phyloP scores from a whole-genome alignment of 2,329 filamentous ascomycete species.

The Pseudocercospora pini-densiflorae region DNA sequence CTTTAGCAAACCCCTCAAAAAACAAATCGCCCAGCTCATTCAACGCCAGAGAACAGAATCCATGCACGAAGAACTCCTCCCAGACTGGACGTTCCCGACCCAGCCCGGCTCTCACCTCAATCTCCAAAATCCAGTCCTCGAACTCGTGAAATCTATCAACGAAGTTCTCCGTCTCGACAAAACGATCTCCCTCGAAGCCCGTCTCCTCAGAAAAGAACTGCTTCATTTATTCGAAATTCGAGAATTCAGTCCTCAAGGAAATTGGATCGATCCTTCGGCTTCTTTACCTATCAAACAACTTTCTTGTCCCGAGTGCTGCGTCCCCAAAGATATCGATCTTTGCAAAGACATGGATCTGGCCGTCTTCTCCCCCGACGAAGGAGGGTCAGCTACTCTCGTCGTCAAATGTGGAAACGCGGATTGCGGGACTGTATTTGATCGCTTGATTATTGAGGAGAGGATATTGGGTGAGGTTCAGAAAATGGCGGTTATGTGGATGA shows the following conservation, averaged over 20 bases:
- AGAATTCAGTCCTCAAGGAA: constrained; percentile 88
- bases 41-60: constrained; percentile 86
- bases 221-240: constrained; percentile 89
- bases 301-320: constrained; percentile 88
- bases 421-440: constrained; percentile 76
- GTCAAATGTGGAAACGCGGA: constrained; percentile 62
- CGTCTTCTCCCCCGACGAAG: constrained; percentile 45
- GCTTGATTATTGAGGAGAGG: constrained; percentile 81
- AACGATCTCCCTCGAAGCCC: constrained; percentile 84
- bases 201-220: constrained; percentile 85
- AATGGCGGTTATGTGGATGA: constrained; percentile 77
- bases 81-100: constrained; percentile 82
- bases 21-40: constrained; percentile 81
- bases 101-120: constrained; percentile 74
- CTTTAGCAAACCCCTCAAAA: constrained; percentile 89
- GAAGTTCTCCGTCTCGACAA: constrained; percentile 91
- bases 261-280: constrained; percentile 83
- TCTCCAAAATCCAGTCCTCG: constrained; percentile 75
- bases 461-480: constrained; percentile 78
- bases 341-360: constrained; percentile 87
- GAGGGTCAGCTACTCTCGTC: constrained; percentile 26
- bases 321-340: constrained; percentile 85
- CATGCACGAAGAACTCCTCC: constrained; percentile 83
- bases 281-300: constrained; percentile 74
- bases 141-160: constrained; percentile 91